Conservation (phyloP, 768 basidiomycete genomes). For the Phlebiopsis flavidoalba region DNA sequence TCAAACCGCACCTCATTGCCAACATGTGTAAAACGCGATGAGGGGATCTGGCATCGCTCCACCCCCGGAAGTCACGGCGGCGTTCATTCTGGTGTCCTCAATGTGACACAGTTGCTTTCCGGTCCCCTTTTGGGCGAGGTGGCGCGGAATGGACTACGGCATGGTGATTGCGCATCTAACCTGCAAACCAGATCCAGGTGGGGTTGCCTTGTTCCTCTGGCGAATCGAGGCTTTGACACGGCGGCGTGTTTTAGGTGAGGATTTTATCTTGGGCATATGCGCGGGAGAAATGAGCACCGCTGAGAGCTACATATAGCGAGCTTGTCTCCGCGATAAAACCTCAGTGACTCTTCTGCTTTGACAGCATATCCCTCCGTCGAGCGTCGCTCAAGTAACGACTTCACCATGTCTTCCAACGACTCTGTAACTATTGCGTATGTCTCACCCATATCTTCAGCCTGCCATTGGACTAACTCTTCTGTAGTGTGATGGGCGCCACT, state of each 20-base stretch:
- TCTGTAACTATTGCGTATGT: constrained; percentile 12
- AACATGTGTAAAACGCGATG: background rate
- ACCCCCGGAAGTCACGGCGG: background rate
- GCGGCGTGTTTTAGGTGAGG: background rate
- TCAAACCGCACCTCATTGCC: background rate
- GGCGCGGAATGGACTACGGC: background rate
- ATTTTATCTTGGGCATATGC: background rate
- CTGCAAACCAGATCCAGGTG: background rate
- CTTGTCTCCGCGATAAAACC: background rate
- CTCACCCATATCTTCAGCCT: background rate
- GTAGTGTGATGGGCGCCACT: constrained; percentile 20
- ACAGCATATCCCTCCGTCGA: background rate
- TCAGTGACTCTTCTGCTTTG: background rate
- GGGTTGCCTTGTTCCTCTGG: background rate
- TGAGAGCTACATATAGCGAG: background rate
- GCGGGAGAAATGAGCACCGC: background rate
- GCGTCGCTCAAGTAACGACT: background rate
- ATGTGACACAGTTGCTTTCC: background rate
- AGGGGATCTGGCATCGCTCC: background rate
- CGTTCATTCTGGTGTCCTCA: background rate
- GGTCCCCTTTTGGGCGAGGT: background rate
- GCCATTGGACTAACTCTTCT: background rate
- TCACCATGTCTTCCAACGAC: background rate
- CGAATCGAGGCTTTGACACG: background rate
- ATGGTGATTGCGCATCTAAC: background rate